Evolutionary conservation across 2,329 filamentous ascomycete genomes (phyloP).

Genomic region (Cylindrodendrum hubeiense): DNA sequence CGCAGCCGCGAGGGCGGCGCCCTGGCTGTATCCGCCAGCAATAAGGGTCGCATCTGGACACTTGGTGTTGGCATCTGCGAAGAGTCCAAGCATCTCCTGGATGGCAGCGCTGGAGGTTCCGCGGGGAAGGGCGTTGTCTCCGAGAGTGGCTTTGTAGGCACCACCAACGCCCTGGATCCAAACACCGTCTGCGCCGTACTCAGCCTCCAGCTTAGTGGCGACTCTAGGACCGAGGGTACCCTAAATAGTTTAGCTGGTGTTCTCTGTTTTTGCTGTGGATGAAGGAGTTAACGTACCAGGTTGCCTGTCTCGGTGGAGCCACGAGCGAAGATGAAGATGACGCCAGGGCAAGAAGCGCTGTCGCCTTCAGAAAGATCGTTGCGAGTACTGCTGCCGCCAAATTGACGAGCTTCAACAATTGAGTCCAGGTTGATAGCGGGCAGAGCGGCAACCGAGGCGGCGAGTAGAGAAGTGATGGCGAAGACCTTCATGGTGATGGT

Average conservation of each 20-base stretch:
- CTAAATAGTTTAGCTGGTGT: background rate
- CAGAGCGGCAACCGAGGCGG: constrained; percentile 3
- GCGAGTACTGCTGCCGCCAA: constrained; percentile 18
- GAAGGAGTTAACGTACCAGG: constrained; percentile 41
- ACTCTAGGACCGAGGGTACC: constrained; percentile 42
- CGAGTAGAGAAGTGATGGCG: background rate
- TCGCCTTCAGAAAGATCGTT: constrained; percentile 44
- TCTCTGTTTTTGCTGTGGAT: background rate
- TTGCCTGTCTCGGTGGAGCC: constrained; percentile 52
- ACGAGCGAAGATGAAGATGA: constrained; percentile 53
- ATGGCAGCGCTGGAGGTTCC: constrained; percentile 53
- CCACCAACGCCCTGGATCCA: constrained; percentile 58
- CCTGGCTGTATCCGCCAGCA: constrained; percentile 55
- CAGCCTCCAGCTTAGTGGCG: constrained; percentile 40
- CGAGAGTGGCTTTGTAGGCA: constrained; percentile 50
- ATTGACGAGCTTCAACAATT: constrained; percentile 5
- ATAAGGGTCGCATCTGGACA: constrained; percentile 57
- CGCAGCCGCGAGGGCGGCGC: constrained; percentile 55
- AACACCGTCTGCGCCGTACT: constrained; percentile 40
- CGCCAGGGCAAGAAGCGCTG: constrained; percentile 46
- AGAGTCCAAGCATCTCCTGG: constrained; percentile 53
- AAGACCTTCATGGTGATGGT: constrained; percentile 8
- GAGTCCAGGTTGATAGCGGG: background rate
- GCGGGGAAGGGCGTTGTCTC: constrained; percentile 49
- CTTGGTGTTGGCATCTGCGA: constrained; percentile 52